Evolutionary conservation across 1,139 yeast species (phyloP), one percentile per base, ranked within the genome.

Genomic region (Blastobotrys elegans): DNA sequence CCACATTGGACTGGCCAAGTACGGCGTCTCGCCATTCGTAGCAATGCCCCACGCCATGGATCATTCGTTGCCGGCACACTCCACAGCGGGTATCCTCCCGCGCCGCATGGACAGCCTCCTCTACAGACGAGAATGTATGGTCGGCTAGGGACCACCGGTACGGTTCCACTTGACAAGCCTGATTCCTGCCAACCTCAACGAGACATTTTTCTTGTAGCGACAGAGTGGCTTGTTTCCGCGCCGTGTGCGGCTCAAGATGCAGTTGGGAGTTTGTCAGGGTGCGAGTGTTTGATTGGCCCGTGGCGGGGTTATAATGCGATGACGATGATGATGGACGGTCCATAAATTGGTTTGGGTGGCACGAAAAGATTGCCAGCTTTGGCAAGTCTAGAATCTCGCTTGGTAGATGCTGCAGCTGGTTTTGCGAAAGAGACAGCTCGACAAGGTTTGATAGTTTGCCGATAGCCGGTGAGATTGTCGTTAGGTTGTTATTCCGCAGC

Each of bases 11-110:
- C 41, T 45, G 48, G 11, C 48, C 48, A n/a, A 21, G 24, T 2
- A 45, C 41, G 8, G 42, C 47, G 42, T 78, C 78, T 82, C 85
- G 79, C 82, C 83, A 80, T 56, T 80, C 85, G 43, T 75, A 56
- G 1, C 74, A 72, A 54, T 76, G 75, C 0, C 82, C 84, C 8
- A 73, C 70, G 1, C 80, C 76, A 42, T 74, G 72, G 6, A 77
- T 70, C 30, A 75, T 68, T 21, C 67, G 63, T 6, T 58, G 47
- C 1, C 65, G 59, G 56, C 86, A 80, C 21, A 67, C 66, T 2
- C 80, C 76, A 56, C 86, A 80, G 0, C 67, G 60, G 48, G 74
- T 3, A 8, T 22, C 31, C 13, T 44, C 24, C 21, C 31, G 35
- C 11, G 27, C 21, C 7, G 45, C 45, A 33, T 16, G n/a, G 11